A percentile compares a stretch with the other conserved stretches of the same genome.
Conservation (phyloP, 805 yeast species). For the Yueomyces sinensis region DNA sequence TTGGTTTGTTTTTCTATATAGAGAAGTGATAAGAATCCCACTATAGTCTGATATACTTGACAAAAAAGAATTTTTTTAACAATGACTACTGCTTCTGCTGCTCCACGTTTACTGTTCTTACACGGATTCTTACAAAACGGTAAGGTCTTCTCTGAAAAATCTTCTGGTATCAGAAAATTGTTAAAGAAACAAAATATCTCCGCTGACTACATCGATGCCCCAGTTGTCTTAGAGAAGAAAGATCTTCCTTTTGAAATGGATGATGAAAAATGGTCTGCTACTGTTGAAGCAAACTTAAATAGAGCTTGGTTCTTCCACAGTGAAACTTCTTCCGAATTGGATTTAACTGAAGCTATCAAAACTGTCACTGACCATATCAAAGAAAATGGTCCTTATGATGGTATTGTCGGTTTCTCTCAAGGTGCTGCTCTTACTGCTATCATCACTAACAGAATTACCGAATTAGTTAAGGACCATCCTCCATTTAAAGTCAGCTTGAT, state of each 20-base stretch:
- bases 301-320: slow-evolving; percentile 69
- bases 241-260: slow-evolving; percentile 65
- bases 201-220: slow-evolving; percentile 70
- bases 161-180: slow-evolving; percentile 77
- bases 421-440: slow-evolving; percentile 84
- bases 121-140: slow-evolving; percentile 90
- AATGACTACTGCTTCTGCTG: slow-evolving; percentile 11
- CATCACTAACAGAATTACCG: slow-evolving; percentile 44
- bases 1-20: no score
- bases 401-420: slow-evolving; percentile 84
- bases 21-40: no score
- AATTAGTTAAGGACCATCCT: slow-evolving; percentile 33
- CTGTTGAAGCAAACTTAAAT: slow-evolving; percentile 33
- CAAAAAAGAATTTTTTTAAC: no score
- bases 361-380: slow-evolving; percentile 37
- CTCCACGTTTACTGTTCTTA: slow-evolving; percentile 54
- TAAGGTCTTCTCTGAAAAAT: slow-evolving; percentile 70
- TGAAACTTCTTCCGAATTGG: slow-evolving; percentile 32
- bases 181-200: slow-evolving; percentile 53
- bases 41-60: no score
- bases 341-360: slow-evolving; percentile 38
- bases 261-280: slow-evolving; percentile 36
- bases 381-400: slow-evolving; percentile 72
- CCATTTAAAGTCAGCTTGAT: slow-evolving; percentile 59
- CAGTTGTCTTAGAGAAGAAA: slow-evolving; percentile 46